Base-by-base conservation (phyloP, 164 flowering plant genomes). In the Chimonanthus salicifolius region DNA sequence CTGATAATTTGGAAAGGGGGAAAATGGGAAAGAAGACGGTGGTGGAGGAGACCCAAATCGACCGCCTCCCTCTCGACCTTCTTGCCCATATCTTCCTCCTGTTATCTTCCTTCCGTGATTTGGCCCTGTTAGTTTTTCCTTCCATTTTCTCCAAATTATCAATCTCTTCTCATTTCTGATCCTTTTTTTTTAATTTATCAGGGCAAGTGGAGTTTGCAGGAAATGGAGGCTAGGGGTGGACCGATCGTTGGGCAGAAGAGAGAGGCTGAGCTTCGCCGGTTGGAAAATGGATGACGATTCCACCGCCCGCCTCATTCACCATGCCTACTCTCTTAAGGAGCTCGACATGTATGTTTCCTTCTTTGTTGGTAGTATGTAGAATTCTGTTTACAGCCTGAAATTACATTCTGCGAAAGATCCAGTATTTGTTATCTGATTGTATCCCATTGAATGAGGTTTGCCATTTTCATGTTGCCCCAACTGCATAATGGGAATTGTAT, bases 221-320 rank as follows among this genome's bases (percentile, higher is more conserved):
- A 95, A 88, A 91, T 95, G 99, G 99, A 89, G 85, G 74, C 75
- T 81, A 63, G 99, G 88, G 7, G 97, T 95, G 85, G 88, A 85
- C 78, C 85, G 83, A 75, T 90, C 94, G 3, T 51, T 90, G 58
- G 97, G 88, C 4, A 72, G 91, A 75, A 91, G 85, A 70, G 80
- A 88, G 76, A 84, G 74, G 51, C 74, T 92, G 81, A 89, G 92
- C 83, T 92, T 95, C 72, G 84, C 94, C 66, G 94, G 96, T 11
- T 87, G 90, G 87, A 92, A 88, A 77, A 90, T 90, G 94, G 96
- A 91, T 50, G 97, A 95, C 78, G 90, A 90, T 2, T 89, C 97
- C 74, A 88, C 88, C 49, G 86, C 92, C 47, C 90, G 97, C 13
- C 83, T 95, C 7, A 88, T 92, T 70, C 81, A 74, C 54, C 70